phyloP scores from a whole-genome alignment of 306 rosid species.

The Castanospermum australe region DNA sequence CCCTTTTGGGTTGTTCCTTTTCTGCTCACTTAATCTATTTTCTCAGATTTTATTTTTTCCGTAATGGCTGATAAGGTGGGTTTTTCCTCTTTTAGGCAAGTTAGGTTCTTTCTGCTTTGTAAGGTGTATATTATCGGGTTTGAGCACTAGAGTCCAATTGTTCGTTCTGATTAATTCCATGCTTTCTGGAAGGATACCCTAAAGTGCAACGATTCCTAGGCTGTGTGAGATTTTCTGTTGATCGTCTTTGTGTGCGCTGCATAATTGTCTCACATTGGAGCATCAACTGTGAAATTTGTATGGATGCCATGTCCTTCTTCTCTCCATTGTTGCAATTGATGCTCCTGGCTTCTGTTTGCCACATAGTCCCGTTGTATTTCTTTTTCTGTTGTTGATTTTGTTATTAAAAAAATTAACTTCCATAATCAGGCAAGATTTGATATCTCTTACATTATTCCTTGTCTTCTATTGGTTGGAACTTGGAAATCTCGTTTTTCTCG shows the following conservation, averaged over 20 bases:
- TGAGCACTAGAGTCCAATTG: background rate
- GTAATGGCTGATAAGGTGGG: background rate
- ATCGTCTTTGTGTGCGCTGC: background rate
- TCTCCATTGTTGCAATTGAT: background rate
- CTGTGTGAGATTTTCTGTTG: background rate
- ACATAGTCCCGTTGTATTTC: background rate
- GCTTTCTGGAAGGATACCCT: slow-evolving; percentile 12
- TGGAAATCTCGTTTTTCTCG: background rate
- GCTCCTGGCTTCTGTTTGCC: background rate
- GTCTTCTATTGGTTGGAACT: background rate
- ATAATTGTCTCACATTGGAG: background rate
- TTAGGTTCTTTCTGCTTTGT: slow-evolving; percentile 8
- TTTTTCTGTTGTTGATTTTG: background rate
- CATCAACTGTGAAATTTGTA: background rate
- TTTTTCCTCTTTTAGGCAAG: background rate
- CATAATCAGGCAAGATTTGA: background rate
- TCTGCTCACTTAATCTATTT: background rate
- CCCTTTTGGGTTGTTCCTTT: background rate
- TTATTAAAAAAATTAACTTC: background rate
- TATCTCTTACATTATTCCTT: background rate
- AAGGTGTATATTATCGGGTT: background rate
- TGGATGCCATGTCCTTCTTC: background rate
- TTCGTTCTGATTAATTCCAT: background rate
- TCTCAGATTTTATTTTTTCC: background rate
- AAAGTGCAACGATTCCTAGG: background rate